Evolutionary conservation across 2,329 filamentous ascomycete species (phyloP), one percentile per base, ranked within the genome.

Genomic region (Diplodia scrobiculata): DNA sequence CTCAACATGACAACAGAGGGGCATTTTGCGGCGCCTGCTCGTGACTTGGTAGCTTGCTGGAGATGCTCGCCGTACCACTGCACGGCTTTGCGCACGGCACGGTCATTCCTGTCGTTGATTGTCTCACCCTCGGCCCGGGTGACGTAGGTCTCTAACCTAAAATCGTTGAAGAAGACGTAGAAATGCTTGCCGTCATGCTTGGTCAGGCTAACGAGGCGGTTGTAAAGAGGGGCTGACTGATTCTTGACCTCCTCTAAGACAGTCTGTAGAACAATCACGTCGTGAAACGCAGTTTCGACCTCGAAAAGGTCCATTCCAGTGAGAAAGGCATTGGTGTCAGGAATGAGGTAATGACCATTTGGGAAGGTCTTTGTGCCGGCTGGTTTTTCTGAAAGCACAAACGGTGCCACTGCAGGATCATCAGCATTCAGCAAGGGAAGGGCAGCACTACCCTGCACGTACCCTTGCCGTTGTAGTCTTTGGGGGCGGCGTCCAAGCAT

Each of bases 161-260:
- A 99, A 73, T 99, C 95, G 77, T 99, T 99, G 86, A 98, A 98
- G 77, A 99, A 99, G 63, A 99, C 91, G 74, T 98, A 97, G 76
- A 97, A 98, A 65, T 94, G 88, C 83, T 99, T 99, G 70, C 96
- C 92, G 72, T 97, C 92, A 74, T 94, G 97, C 79, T 94, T 96
- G 47, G 93, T 96, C 69, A 99, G 83, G 25, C 90, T 88, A 70
- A 98, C 87, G 59, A 99, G 83, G 47, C 95, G 91, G 77, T 97
- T 97, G 81, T 98, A 99, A 45, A 99, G 86, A 50, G 95, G 95
- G 68, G 98, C 79, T 13, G 94, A 98, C 71, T 93, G 87, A 77
- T 97, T 97, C 75, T 92, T 91, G 68, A 99, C 85, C 80, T 99
- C 95, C 78, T 99, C 95, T 14, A 99, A 86, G 5, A 99, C 95